These are phyloP conservation scores for Whalleya microplaca DNA, from an alignment of 2,329 filamentous ascomycete genomes.

Conservation along the genomic window DNA sequence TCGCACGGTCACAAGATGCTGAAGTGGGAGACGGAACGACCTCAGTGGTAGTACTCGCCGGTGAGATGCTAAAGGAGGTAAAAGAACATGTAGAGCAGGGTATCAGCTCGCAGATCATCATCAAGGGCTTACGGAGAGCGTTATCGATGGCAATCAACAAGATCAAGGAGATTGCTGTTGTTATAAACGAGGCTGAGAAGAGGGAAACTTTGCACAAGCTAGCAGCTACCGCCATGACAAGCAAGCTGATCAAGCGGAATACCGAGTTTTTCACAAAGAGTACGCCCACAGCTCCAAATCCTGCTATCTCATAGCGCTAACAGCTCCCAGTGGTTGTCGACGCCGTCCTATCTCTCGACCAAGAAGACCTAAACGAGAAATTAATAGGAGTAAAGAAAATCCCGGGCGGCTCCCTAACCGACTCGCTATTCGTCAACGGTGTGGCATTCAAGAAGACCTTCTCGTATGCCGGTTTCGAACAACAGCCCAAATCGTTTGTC, in stretches of 20 bases:
- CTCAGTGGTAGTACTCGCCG: slow-evolving; percentile 95
- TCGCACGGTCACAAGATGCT: slow-evolving; percentile 97
- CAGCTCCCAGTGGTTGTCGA: slow-evolving; percentile 84
- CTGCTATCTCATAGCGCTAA: slow-evolving; percentile 26
- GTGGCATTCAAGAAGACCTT: slow-evolving; percentile 99
- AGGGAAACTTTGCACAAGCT: slow-evolving; percentile 88
- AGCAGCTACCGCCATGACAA: slow-evolving; percentile 96
- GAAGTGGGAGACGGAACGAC: slow-evolving; percentile 98
- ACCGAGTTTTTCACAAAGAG: slow-evolving; percentile 97
- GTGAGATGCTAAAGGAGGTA: slow-evolving; percentile 95
- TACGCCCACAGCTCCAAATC: slow-evolving; percentile 47
- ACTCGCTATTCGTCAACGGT: slow-evolving; percentile 95
- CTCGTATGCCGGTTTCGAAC: slow-evolving; percentile 97
- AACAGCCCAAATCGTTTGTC: slow-evolving; percentile 94
- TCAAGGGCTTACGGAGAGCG: slow-evolving; percentile 91
- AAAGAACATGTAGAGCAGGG: slow-evolving; percentile 96
- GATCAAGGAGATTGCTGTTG: slow-evolving; percentile 95
- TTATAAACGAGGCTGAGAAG: slow-evolving; percentile 79
- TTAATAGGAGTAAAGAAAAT: slow-evolving; percentile 99
- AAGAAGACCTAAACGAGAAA: slow-evolving; percentile 96
- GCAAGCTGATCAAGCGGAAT: slow-evolving; percentile 98
- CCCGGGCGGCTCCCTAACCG: slow-evolving; percentile 91
- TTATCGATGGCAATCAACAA: slow-evolving; percentile 95
- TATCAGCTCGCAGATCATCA: slow-evolving; percentile 95
- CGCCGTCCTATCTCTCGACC: slow-evolving; percentile 91